These are phyloP conservation scores for Abrus pulchellus DNA, from an alignment of 306 rosid genomes.

Conservation along the genomic window DNA sequence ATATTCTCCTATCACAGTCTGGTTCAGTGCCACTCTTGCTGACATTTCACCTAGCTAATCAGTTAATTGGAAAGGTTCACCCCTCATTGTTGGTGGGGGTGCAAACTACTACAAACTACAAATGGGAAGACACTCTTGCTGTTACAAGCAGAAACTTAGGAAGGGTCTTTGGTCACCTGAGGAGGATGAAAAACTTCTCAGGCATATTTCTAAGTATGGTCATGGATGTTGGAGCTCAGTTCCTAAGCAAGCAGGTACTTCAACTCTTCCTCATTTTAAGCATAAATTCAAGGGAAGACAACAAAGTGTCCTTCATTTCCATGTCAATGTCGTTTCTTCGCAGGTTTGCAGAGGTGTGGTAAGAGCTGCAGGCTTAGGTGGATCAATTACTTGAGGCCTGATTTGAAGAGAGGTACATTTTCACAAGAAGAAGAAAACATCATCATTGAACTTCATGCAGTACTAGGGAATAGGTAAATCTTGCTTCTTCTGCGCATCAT, in stretches of 20 bases:
- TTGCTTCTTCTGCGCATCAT: neutral
- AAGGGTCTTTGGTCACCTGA: slow-evolving; percentile 76
- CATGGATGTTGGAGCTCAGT: slow-evolving; percentile 79
- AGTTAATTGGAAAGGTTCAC: slow-evolving; percentile 34
- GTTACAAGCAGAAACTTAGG: slow-evolving; percentile 72
- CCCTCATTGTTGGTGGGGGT: slow-evolving; percentile 40
- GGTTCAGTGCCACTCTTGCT: slow-evolving; percentile 49
- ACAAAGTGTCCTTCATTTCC: neutral
- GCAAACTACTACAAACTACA: slow-evolving; percentile 8
- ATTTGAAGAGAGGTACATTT: slow-evolving; percentile 74
- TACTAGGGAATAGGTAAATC: slow-evolving; percentile 67
- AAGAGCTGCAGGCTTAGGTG: slow-evolving; percentile 77
- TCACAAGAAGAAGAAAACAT: slow-evolving; percentile 65
- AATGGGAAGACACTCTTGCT: slow-evolving; percentile 78
- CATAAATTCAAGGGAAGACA: neutral
- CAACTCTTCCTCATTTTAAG: neutral
- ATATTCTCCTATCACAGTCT: slow-evolving; percentile 48
- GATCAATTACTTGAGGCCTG: slow-evolving; percentile 74
- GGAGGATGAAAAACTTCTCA: slow-evolving; percentile 70
- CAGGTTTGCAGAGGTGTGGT: slow-evolving; percentile 75
- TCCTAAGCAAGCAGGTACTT: slow-evolving; percentile 71
- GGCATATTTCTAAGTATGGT: slow-evolving; percentile 61
- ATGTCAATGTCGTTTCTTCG: slow-evolving; percentile 35
- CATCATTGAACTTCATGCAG: slow-evolving; percentile 67
- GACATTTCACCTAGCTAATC: slow-evolving; percentile 49